Conservation (phyloP, 2,329 filamentous ascomycete species). For the Exophiala viscosa region DNA sequence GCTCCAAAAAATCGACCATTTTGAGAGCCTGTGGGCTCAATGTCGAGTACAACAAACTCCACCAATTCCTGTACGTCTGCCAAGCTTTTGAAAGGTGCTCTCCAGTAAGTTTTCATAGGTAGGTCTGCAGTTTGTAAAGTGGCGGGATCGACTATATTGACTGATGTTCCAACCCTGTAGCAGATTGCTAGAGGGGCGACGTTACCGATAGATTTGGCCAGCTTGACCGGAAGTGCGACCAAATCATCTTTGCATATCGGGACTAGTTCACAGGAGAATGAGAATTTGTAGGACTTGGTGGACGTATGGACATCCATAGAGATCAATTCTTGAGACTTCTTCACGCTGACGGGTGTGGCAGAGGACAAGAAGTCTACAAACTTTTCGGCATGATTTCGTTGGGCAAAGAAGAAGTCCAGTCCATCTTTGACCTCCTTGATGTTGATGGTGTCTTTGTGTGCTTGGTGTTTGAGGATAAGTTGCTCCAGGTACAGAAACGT, state of each 20-base stretch:
- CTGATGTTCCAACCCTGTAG: slow-evolving; percentile 79
- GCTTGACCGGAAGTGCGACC: slow-evolving; percentile 83
- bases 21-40: slow-evolving; percentile 70
- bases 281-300: slow-evolving; percentile 90
- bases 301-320: slow-evolving; percentile 89
- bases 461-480: slow-evolving; percentile 88
- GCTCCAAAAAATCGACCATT: slow-evolving; percentile 81
- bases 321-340: slow-evolving; percentile 89
- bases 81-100: slow-evolving; percentile 76
- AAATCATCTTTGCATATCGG: slow-evolving; percentile 97
- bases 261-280: slow-evolving; percentile 81
- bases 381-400: slow-evolving; percentile 85
- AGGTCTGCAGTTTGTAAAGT: slow-evolving; percentile 90
- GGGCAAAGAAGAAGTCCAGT: slow-evolving; percentile 90
- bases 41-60: slow-evolving; percentile 93
- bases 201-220: slow-evolving; percentile 83
- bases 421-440: slow-evolving; percentile 97
- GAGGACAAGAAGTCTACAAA: slow-evolving; percentile 88
- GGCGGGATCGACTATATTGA: slow-evolving; percentile 85
- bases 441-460: slow-evolving; percentile 90
- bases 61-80: slow-evolving; percentile 80
- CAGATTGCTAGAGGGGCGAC: slow-evolving; percentile 84
- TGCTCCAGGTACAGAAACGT: slow-evolving; percentile 83
- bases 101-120: slow-evolving; percentile 80
- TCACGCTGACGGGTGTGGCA: slow-evolving; percentile 71